phyloP scores from a whole-genome alignment of 1,284 basidiomycete species.

The Pholiota adiposa region DNA sequence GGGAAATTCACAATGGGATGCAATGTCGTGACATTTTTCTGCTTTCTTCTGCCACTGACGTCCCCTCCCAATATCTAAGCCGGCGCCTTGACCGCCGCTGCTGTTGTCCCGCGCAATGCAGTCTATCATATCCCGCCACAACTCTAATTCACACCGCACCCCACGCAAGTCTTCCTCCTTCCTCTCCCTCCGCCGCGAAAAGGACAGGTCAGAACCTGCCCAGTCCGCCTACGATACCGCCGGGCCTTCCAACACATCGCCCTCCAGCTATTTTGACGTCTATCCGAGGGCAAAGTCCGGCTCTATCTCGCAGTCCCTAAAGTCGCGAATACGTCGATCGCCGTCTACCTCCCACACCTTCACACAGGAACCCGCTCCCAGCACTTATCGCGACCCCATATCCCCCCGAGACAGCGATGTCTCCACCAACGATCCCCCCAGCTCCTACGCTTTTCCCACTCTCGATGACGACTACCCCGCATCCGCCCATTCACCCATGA shows the following conservation, averaged over 20 bases:
- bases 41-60: background rate
- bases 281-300: constrained; percentile 18
- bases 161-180: constrained; percentile 58
- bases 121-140: constrained; percentile 39
- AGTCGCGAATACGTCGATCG: constrained; percentile 21
- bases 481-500: constrained; percentile 24
- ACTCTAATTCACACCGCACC: constrained; percentile 39
- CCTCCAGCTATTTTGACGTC: constrained; percentile 26
- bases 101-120: constrained; percentile 34
- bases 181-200: constrained; percentile 57
- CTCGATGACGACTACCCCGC: constrained; percentile 34
- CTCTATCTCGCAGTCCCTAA: constrained; percentile 19
- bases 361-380: constrained; percentile 10
- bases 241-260: constrained; percentile 28
- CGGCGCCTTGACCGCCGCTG: no score
- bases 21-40: constrained; percentile 1
- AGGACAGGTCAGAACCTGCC: constrained; percentile 41
- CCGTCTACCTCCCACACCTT: constrained; percentile 15
- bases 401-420: constrained; percentile 11
- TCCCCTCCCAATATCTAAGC: no score
- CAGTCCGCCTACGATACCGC: constrained; percentile 29
- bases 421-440: constrained; percentile 19
- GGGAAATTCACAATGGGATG: background rate
- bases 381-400: constrained; percentile 5
- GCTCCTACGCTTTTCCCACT: constrained; percentile 38